A percentile compares a stretch with the other conserved stretches of the same genome.
Conservation (phyloP, 768 basidiomycete species). For the Zangia roseola region DNA sequence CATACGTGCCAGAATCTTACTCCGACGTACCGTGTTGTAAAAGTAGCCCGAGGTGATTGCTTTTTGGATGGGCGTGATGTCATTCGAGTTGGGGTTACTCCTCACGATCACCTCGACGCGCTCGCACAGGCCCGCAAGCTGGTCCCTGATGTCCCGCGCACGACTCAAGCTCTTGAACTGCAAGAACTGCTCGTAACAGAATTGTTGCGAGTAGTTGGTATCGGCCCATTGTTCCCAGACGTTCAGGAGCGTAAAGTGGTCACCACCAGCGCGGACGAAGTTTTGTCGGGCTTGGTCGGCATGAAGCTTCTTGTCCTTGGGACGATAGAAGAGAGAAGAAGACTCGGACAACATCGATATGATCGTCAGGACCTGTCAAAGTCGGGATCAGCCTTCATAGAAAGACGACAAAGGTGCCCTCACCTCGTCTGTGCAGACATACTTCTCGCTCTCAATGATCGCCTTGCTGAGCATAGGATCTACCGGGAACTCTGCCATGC, state of each 20-base stretch:
- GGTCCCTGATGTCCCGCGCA: conserved; percentile 94
- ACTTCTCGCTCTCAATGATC: conserved; percentile 94
- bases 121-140: conserved; percentile 95
- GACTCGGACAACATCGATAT: conserved; percentile 98
- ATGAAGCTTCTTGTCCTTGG: conserved; percentile 97
- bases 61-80: conserved; percentile 92
- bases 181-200: conserved; percentile 93
- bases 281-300: conserved; percentile 98
- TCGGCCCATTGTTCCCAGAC: conserved; percentile 99
- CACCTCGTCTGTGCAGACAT: too few relatives aligned
- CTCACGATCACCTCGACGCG: conserved; percentile 91
- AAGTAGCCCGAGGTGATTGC: conserved; percentile 95
- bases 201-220: conserved; percentile 94
- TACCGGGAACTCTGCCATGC: conserved; percentile 99
- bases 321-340: conserved; percentile 91
- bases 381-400: background rate
- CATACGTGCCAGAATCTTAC: background rate
- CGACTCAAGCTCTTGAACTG: conserved; percentile 94
- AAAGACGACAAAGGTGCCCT: conserved; percentile 14
- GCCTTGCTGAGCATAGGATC: conserved; percentile 97
- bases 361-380: conserved; percentile 81
- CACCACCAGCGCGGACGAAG: conserved; percentile 92
- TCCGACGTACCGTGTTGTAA: conserved; percentile 78
- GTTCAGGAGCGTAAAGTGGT: too few relatives aligned
- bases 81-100: conserved; percentile 87